Conservation (phyloP, 495 filamentous ascomycete genomes). For the Antarctomyces pellizariae region DNA sequence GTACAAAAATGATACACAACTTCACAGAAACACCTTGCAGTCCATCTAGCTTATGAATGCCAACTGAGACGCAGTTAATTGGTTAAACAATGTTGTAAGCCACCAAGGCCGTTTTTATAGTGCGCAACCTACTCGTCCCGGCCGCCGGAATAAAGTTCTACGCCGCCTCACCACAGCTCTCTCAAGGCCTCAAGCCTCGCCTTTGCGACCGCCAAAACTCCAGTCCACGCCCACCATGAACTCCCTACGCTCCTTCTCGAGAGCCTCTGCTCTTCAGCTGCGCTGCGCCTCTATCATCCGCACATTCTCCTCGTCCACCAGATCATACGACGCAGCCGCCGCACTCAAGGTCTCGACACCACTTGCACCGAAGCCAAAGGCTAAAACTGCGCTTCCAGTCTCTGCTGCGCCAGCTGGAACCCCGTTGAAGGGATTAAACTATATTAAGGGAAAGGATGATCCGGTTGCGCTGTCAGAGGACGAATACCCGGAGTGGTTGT, state of each 20-base stretch:
- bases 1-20: no score
- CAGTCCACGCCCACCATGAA: constrained; percentile 11
- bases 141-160: constrained; percentile 6
- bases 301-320: constrained; percentile 2
- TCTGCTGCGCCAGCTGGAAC: constrained; percentile 47
- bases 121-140: constrained; percentile 3
- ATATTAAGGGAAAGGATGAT: constrained; percentile 49
- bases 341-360: constrained; percentile 22
- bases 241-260: constrained; percentile 12
- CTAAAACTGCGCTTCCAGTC: constrained; percentile 9
- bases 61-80: no score
- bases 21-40: no score
- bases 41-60: no score
- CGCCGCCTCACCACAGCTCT: constrained; percentile 7
- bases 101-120: constrained; percentile 4
- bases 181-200: background rate
- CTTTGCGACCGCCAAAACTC: background rate
- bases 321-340: constrained; percentile 2
- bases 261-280: constrained; percentile 3
- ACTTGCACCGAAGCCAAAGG: constrained; percentile 18
- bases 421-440: constrained; percentile 56
- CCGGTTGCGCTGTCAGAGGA: constrained; percentile 55
- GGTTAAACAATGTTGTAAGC: background rate
- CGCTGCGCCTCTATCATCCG: constrained; percentile 2
- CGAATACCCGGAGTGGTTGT: constrained; percentile 85